Evolutionary conservation across 108 stramenopile genomes (phyloP).

Genomic region (Parmales sp.): DNA sequence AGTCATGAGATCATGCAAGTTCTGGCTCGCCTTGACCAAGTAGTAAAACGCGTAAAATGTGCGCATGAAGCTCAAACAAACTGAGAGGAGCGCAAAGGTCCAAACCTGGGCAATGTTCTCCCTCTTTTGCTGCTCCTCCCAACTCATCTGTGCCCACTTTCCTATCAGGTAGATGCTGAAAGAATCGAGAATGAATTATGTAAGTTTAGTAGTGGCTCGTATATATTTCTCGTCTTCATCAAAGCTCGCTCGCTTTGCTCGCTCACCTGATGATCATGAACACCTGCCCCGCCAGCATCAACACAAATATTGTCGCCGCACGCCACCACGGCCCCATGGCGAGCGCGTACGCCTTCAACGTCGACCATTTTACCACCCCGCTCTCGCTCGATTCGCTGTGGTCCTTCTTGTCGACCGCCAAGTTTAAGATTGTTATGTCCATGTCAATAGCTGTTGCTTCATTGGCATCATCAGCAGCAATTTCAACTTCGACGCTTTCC

Average conservation of each 20-base stretch:
- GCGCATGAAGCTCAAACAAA: conserved; percentile 30
- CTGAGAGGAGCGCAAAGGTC: background rate
- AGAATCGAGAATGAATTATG: too few species aligned
- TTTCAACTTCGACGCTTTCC: background rate
- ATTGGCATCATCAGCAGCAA: background rate
- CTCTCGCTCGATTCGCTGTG: conserved; percentile 57
- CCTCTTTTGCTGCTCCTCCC: background rate
- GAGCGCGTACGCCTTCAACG: conserved; percentile 56
- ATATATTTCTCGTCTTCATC: background rate
- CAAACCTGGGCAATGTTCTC: background rate
- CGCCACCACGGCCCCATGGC: conserved; percentile 39
- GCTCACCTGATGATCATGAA: conserved; percentile 30
- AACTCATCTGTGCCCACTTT: background rate
- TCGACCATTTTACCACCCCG: conserved; percentile 55
- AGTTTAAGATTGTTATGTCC: too few species aligned
- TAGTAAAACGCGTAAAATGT: conserved; percentile 41
- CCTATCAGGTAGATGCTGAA: background rate
- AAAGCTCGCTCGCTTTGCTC: conserved; percentile 43
- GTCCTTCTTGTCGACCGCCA: conserved; percentile 15
- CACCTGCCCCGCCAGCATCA: conserved; percentile 4
- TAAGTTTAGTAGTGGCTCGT: too few species aligned
- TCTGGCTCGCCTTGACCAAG: conserved; percentile 50
- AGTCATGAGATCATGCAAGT: conserved; percentile 67
- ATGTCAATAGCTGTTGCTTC: too few species aligned
- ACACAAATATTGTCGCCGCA: background rate